A percentile compares a stretch with the other conserved stretches of the same genome.
Evolutionary conservation across 2,329 filamentous ascomycete species (phyloP).

Genomic region (Simplicillium sp.): DNA sequence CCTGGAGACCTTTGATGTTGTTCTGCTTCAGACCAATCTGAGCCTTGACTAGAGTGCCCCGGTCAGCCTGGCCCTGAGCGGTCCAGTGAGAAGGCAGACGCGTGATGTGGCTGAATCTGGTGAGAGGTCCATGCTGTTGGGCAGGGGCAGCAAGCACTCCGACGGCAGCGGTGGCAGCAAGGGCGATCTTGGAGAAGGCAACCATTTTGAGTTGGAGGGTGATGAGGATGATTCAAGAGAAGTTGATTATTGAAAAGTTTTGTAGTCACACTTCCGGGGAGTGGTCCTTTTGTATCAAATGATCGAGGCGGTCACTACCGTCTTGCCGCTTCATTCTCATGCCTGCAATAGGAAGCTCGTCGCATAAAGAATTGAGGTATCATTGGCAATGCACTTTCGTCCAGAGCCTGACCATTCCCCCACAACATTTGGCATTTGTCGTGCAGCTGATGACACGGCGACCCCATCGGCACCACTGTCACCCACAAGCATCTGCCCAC

Average conservation of each 20-base stretch:
- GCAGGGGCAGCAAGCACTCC: background rate
- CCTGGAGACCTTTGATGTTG: slow-evolving; percentile 14
- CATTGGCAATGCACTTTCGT: background rate
- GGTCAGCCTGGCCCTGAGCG: background rate
- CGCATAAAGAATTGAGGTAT: background rate
- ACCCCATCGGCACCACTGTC: background rate
- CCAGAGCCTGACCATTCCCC: background rate
- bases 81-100: background rate
- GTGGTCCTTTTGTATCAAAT: background rate
- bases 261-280: background rate
- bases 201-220: background rate
- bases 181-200: background rate
- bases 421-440: background rate
- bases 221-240: background rate
- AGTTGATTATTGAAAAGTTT: background rate
- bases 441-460: background rate
- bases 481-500: background rate
- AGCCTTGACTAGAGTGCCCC: background rate
- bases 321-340: background rate
- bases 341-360: background rate
- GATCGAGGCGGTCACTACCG: background rate
- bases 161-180: background rate
- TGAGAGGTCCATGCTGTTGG: background rate
- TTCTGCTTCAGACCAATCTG: background rate
- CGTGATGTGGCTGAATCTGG: background rate